phyloP scores from a whole-genome alignment of 73 alveolate genomes.

The Tetrahymena thermophila region DNA sequence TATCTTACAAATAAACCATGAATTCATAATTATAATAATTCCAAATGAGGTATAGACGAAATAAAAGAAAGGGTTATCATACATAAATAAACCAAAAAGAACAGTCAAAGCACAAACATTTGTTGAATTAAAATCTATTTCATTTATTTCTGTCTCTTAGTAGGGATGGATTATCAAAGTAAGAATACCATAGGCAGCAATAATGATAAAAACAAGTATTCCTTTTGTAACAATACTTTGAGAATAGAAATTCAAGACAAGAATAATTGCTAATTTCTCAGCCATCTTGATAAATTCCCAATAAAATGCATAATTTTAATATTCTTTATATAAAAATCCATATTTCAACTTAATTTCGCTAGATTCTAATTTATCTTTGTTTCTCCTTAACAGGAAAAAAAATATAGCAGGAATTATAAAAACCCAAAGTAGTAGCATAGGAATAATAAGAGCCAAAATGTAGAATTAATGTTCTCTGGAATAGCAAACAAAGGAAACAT shows the following conservation, averaged over 20 bases:
- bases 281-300: conserved; percentile 1
- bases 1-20: not conserved
- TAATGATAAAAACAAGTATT: not conserved
- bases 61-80: not conserved
- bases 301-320: not conserved
- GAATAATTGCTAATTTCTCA: not conserved
- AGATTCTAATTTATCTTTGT: not conserved
- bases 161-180: not conserved
- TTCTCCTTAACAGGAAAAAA: not conserved
- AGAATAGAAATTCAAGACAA: not conserved
- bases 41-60: not conserved
- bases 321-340: not conserved
- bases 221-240: not conserved
- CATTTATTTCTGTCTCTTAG: not conserved
- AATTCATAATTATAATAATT: not conserved
- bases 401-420: not conserved
- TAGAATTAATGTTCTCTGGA: not conserved
- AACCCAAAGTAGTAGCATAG: not conserved
- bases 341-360: not conserved
- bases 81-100: not conserved
- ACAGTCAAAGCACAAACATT: not conserved
- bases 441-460: not conserved
- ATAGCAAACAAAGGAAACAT: not conserved
- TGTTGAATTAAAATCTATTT: not conserved
- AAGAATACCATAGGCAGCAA: not conserved